Conservation (phyloP, 441 rosid genomes). For the Arabidopsis hybrid region DNA sequence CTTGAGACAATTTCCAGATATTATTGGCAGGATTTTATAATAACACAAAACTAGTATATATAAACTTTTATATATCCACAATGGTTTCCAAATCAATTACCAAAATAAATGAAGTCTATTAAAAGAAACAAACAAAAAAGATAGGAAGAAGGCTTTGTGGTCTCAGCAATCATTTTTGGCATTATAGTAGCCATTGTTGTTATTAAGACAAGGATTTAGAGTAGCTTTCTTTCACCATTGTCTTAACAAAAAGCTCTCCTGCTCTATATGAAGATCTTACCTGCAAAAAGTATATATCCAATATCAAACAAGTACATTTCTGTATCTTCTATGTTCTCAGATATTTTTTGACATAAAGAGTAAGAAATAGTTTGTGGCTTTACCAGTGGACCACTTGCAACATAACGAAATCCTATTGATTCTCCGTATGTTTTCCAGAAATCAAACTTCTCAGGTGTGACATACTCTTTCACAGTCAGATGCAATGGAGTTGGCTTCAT, state of each 20-base stretch:
- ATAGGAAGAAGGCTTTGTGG: slow-evolving; percentile 11
- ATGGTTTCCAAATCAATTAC: slow-evolving; percentile 5
- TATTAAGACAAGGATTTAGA: slow-evolving; percentile 26
- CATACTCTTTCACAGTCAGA: slow-evolving; percentile 94
- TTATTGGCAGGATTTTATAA: not conserved
- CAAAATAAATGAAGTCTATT: slow-evolving; percentile 3
- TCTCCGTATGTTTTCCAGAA: slow-evolving; percentile 97
- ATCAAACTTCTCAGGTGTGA: slow-evolving; percentile 89
- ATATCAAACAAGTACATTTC: slow-evolving; percentile 18
- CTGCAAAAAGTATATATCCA: slow-evolving; percentile 46
- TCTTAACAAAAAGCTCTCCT: slow-evolving; percentile 89
- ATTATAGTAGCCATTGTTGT: not conserved
- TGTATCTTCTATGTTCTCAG: not conserved
- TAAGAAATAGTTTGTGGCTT: slow-evolving; percentile 29
- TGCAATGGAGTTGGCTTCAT: slow-evolving; percentile 96
- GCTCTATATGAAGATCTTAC: slow-evolving; percentile 94
- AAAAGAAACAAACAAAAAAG: not conserved
- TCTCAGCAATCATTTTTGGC: slow-evolving; percentile 21
- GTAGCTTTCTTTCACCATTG: slow-evolving; percentile 80
- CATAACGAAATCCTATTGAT: slow-evolving; percentile 91
- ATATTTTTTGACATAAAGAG: not conserved
- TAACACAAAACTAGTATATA: not conserved
- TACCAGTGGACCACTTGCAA: slow-evolving; percentile 98
- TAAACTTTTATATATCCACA: slow-evolving; percentile 30
- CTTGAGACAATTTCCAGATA: slow-evolving; percentile 6